Evolutionary conservation across 306 rosid species (phyloP).

Genomic region (Adenanthera pavonina): DNA sequence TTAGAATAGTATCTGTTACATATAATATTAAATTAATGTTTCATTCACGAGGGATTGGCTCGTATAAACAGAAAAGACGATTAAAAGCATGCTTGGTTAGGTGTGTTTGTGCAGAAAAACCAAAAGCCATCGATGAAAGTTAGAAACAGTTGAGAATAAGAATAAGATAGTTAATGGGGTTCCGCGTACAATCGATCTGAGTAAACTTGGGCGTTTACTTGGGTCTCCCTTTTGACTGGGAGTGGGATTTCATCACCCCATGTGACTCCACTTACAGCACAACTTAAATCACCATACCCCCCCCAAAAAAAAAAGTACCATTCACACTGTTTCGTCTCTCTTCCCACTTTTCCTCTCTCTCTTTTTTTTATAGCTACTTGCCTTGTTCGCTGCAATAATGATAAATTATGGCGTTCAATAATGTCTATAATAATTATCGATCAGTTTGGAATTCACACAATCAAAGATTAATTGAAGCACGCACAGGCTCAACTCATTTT

Average conservation of each 20-base stretch:
- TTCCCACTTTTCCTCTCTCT: neutral
- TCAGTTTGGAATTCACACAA: neutral
- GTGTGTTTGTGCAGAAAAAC: neutral
- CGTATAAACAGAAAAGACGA: neutral
- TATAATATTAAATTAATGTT: neutral
- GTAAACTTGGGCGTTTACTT: conserved; percentile 7
- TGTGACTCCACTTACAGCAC: neutral
- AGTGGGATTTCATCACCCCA: neutral
- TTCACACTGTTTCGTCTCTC: neutral
- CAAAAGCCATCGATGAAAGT: too few relatives aligned
- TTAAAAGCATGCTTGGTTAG: too few relatives aligned
- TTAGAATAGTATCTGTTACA: too few relatives aligned
- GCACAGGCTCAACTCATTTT: neutral
- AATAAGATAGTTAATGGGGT: neutral
- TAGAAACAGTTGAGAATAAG: too few relatives aligned
- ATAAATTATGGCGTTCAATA: neutral
- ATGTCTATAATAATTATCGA: neutral
- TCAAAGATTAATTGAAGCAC: neutral
- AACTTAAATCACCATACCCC: too few relatives aligned
- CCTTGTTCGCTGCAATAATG: neutral
- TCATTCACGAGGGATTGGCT: neutral
- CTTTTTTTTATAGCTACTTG: neutral
- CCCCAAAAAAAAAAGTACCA: neutral
- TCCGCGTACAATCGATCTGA: neutral
- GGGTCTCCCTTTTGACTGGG: conserved; percentile 26